Percentiles rank a stretch among this genome's conserved stretches.
Evolutionary conservation across 139 green algal genomes (phyloP).

Genomic region (Nannochloris sp.): DNA sequence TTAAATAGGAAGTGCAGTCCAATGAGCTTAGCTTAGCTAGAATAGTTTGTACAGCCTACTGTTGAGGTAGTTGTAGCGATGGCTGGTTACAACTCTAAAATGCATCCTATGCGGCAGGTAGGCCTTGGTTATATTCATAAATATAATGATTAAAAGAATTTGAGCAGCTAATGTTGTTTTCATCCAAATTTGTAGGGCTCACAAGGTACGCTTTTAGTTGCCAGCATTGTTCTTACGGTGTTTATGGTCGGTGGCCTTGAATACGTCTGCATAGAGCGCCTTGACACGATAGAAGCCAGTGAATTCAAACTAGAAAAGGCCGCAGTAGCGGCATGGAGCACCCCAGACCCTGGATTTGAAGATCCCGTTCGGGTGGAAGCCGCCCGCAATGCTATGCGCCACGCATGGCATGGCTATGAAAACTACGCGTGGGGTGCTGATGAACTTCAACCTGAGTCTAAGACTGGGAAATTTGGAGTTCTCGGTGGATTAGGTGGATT

Average conservation of each 20-base stretch:
- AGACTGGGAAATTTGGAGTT: conserved; percentile 21
- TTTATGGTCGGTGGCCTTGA: conserved; percentile 13
- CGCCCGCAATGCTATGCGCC: conserved; percentile 35
- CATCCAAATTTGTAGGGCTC: too few relatives aligned
- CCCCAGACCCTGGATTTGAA: not conserved
- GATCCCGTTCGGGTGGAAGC: conserved; percentile 1
- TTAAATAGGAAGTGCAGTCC: too few relatives aligned
- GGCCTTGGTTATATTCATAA: too few relatives aligned
- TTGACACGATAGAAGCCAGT: not conserved
- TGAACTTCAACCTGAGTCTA: conserved; percentile 46
- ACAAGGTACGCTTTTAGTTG: not conserved
- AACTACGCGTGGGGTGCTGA: conserved; percentile 58
- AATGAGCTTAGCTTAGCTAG: too few relatives aligned
- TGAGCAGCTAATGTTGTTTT: too few relatives aligned
- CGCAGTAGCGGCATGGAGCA: not conserved
- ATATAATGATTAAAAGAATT: too few relatives aligned
- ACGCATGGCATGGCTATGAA: conserved; percentile 56
- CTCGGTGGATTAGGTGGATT: conserved; percentile 38
- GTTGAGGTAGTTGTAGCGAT: too few relatives aligned
- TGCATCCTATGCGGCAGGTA: too few relatives aligned
- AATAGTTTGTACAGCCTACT: too few relatives aligned
- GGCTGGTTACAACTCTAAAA: too few relatives aligned
- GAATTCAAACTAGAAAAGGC: not conserved
- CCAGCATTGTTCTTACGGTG: conserved; percentile 2
- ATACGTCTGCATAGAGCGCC: not conserved